Percentiles rank a stretch among this genome's conserved stretches.
Conservation (phyloP, 2,329 filamentous ascomycete species). For the Trichoderma simmonsii region DNA sequence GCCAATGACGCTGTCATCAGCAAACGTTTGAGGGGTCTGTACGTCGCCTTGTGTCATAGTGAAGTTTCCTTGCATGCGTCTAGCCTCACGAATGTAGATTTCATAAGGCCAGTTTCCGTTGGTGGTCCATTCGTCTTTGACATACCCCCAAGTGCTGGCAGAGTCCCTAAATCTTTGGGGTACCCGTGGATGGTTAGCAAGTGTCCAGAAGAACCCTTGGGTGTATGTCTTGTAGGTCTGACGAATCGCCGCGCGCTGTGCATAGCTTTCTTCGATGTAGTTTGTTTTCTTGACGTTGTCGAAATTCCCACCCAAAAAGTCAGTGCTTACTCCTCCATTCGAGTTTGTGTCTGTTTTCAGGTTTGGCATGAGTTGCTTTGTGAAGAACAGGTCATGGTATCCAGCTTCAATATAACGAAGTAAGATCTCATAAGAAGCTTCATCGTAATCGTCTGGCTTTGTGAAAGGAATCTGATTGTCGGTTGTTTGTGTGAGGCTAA, state of each 20-base stretch:
- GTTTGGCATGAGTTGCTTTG: constrained; percentile 18
- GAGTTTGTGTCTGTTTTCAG: constrained; percentile 20
- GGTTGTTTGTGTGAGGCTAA: constrained; percentile 8
- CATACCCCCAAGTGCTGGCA: constrained; percentile 23
- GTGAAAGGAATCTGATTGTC: constrained; percentile 17
- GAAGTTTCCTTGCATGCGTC: constrained; percentile 27
- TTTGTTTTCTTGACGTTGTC: constrained; percentile 15
- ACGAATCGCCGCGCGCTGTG: constrained; percentile 18
- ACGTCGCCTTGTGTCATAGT: constrained; percentile 27
- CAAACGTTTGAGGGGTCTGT: constrained; percentile 8
- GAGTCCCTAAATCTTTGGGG: constrained; percentile 5
- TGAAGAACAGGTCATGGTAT: constrained; percentile 11
- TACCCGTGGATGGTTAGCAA: constrained; percentile 21
- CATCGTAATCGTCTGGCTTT: constrained; percentile 14
- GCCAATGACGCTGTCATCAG: constrained; percentile 22
- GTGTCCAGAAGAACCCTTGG: constrained; percentile 22
- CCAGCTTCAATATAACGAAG: constrained; percentile 19
- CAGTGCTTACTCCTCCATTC: constrained; percentile 23
- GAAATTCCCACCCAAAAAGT: constrained; percentile 25
- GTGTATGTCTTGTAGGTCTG: constrained; percentile 21
- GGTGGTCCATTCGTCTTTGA: constrained; percentile 27
- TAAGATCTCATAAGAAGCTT: constrained; percentile 13
- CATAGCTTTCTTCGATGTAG: constrained; percentile 15
- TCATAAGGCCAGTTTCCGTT: constrained; percentile 28
- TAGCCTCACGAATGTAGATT: constrained; percentile 29